Evolutionary conservation across 2,329 filamentous ascomycete species (phyloP), one percentile per base, ranked within the genome.

Genomic region (Colletotrichum lini): DNA sequence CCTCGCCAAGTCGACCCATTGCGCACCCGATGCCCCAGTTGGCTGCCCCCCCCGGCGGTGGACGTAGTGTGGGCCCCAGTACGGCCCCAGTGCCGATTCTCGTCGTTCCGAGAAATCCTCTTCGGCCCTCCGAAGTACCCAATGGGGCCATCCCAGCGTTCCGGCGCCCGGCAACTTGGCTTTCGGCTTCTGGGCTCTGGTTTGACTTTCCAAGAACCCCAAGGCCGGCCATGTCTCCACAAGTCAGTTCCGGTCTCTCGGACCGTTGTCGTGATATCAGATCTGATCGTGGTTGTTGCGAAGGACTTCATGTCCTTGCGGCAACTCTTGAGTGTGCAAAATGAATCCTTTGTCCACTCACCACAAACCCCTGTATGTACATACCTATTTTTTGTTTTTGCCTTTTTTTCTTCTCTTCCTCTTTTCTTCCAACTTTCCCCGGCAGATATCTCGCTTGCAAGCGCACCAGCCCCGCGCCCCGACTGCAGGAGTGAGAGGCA

Each of bases 41-140:
- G 8, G 57, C 44, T 15, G 42, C 42, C 23, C 23, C 54, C 38
- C 54, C 35, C 54, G 38, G 54, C 26, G 26, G 26, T 35, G 42
- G 23, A 45, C 8, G 15, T n/a, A n/a, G 58, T 47, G 30, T 38
- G 53, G 59, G 63, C 35, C 63, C 67, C 67, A 61, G 53, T 30
- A 30, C 30, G 30, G 30, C 30, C 30, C 30, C 54, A 59, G 40
- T 56, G 50, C 67, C 65, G 72, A 50, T 72, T 73, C 60, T 73
- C 72, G 66, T 57, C 63, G 53, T 73, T 67, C 72, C 70, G 70
- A 70, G 57, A 71, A 66, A 69, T 73, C 62, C 67, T 71, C 67
- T 73, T 73, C 45, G 26, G 16, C 21, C 45, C 42, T 47, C 52
- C 54, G 42, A 52, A 45, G 26, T 58, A 47, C 35, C 70, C 70